Base-by-base conservation (phyloP, 768 basidiomycete genomes). In the Pleurotus pulmonarius region DNA sequence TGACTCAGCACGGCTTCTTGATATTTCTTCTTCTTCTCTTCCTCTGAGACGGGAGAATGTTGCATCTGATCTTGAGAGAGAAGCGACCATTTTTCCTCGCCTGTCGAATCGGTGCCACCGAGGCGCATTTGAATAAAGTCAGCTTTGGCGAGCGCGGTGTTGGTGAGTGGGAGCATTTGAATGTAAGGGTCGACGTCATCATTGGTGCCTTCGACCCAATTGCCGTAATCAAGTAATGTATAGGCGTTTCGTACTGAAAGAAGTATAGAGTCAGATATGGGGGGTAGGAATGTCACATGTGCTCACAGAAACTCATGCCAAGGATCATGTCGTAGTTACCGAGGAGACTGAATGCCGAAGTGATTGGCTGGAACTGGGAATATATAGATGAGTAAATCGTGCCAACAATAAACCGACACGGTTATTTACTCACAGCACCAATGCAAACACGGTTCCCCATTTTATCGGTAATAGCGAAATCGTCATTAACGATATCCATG, bases 301-400 rank as follows among this genome's bases (percentile, higher is more conserved):
- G 69, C 87, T 62, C 69, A 91, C 89, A 56, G 73, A 92, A 90
- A 54, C 79, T 80, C 88, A 90, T 90, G 60, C 90, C 90, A 48
- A 91, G 77, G 62, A 92, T 89, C 77, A 91, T 85, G 62, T 92
- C 90, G 60, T 88, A 92, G 65, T 87, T 78, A 60, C 88, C 87
- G 24, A 88, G 78, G 41, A 90, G 60, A 73, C 87, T 86, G 71
- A 91, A 90, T 4, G 89, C 88, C 3, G 84, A 82, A 12, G 89
- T 88, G 60, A 91, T 88, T 2, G 90, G 90, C 76, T 92, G 90
- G 77, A 90, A 92, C 82, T 90, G 61, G 38, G n/a, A 68, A 46
- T 65, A 57, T 58, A 20, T 20, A 20, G 20, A 20, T 20, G 20
- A 20, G 39, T 41, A 47, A 41, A 24, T 48, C 15, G 41, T 15